phyloP scores from a whole-genome alignment of 192 early-diverging fungal species.

The Rhizophagus prolifer region DNA sequence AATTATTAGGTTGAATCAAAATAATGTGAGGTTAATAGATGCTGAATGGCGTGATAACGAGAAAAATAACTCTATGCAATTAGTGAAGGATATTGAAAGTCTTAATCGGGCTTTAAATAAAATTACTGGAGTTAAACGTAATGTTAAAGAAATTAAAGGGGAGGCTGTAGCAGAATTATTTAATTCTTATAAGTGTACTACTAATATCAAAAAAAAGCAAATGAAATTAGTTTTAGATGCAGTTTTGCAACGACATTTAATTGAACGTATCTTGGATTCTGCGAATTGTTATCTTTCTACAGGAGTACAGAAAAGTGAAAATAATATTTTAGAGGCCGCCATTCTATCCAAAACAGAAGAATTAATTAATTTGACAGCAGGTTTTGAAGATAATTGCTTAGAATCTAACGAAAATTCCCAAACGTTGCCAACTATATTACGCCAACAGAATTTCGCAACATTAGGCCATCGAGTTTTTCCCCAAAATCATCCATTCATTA shows the following conservation, averaged over 20 bases:
- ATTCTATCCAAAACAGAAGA: background rate
- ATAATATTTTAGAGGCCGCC: background rate
- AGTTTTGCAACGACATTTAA: background rate
- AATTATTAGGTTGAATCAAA: too few species aligned
- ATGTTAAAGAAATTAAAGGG: background rate
- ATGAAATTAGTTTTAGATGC: background rate
- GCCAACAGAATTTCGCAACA: background rate
- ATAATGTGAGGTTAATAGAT: background rate
- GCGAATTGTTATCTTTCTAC: background rate
- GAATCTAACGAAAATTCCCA: too few species aligned
- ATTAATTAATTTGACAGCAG: constrained; percentile 3
- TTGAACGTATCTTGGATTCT: background rate
- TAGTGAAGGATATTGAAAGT: background rate
- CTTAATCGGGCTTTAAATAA: background rate
- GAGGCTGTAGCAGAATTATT: background rate
- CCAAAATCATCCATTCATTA: constrained; percentile 3
- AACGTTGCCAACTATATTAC: too few species aligned
- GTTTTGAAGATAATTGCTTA: too few species aligned
- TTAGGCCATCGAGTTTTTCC: background rate
- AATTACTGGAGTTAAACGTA: background rate
- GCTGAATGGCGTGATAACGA: too few species aligned
- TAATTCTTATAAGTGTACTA: background rate
- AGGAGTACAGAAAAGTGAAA: too few species aligned
- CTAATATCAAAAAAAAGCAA: background rate
- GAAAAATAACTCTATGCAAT: background rate